Percentiles rank a stretch among this genome's conserved stretches.
Conservation (phyloP, 23 red algal species). For the Agarophyton chilense region DNA sequence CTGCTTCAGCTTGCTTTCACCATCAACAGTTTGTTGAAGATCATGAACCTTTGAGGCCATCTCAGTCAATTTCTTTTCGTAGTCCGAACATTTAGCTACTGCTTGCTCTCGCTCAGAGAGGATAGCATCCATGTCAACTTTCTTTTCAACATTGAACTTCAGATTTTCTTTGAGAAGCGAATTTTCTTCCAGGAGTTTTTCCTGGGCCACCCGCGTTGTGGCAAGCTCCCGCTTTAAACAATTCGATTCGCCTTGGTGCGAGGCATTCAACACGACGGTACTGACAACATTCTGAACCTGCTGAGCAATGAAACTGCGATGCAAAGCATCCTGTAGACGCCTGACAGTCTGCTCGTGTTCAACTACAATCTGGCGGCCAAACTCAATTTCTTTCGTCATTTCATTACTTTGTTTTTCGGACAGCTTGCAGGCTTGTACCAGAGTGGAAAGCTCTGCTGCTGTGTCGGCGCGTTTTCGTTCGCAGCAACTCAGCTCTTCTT, state of each 20-base stretch:
- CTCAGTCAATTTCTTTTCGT: constrained; percentile 17
- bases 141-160: background rate
- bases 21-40: background rate
- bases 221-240: background rate
- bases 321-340: background rate
- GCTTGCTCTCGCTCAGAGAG: background rate
- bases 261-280: background rate
- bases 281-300: constrained; percentile 47
- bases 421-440: constrained; percentile 11
- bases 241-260: background rate
- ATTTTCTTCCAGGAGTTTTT: background rate
- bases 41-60: constrained; percentile 19
- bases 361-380: background rate
- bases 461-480: constrained; percentile 7
- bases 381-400: constrained; percentile 56
- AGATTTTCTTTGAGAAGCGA: background rate
- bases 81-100: constrained; percentile 9
- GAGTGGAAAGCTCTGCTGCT: constrained; percentile 2
- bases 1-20: background rate
- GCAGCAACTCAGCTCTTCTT: constrained; percentile 3
- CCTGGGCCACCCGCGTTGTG: background rate
- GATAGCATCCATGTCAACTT: background rate
- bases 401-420: constrained; percentile 38
- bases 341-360: constrained; percentile 13
- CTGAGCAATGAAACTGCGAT: background rate